phyloP scores from a whole-genome alignment of 805 yeast genomes.

The Millerozyma miso region DNA sequence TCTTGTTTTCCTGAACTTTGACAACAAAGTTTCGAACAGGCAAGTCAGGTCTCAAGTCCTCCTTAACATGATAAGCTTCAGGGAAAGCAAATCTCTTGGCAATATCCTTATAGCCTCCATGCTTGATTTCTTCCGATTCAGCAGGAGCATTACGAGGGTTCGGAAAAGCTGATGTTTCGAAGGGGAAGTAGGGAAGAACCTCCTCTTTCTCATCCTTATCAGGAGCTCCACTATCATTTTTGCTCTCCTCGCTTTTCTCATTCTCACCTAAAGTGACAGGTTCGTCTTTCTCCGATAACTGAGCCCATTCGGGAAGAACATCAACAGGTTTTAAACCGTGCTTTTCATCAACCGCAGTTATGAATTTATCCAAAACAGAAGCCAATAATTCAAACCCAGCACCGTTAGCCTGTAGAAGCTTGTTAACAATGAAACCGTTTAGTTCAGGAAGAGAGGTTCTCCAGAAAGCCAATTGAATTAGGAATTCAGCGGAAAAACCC shows the following conservation, averaged over 20 bases:
- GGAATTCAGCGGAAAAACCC: conserved; percentile 72
- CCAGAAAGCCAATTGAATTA: conserved; percentile 81
- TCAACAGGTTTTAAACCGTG: conserved; percentile 35
- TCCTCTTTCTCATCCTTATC: conserved; percentile 20
- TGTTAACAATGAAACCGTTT: conserved; percentile 65
- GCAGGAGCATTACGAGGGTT: conserved; percentile 45
- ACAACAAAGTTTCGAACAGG: conserved; percentile 82
- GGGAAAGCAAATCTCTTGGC: conserved; percentile 73
- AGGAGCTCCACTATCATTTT: conserved; percentile 8
- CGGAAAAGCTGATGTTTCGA: conserved; percentile 62
- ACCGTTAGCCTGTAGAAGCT: conserved; percentile 77
- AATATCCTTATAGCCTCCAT: conserved; percentile 42
- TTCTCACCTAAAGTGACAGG: conserved; percentile 13
- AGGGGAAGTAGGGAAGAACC: conserved; percentile 47
- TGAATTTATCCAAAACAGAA: conserved; percentile 61
- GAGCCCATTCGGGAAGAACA: conserved; percentile 30
- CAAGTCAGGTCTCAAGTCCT: conserved; percentile 79
- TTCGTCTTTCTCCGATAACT: conserved; percentile 21
- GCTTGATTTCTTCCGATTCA: conserved; percentile 38
- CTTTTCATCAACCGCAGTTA: conserved; percentile 53
- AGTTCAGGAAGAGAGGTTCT: conserved; percentile 57
- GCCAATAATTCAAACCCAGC: conserved; percentile 76
- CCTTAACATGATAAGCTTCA: conserved; percentile 65
- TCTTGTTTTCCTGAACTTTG: conserved; percentile 84
- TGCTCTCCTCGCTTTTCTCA: conserved; percentile 22